phyloP scores from a whole-genome alignment of 2,329 filamentous ascomycete species.

The Aspergillus quadrilineatus region DNA sequence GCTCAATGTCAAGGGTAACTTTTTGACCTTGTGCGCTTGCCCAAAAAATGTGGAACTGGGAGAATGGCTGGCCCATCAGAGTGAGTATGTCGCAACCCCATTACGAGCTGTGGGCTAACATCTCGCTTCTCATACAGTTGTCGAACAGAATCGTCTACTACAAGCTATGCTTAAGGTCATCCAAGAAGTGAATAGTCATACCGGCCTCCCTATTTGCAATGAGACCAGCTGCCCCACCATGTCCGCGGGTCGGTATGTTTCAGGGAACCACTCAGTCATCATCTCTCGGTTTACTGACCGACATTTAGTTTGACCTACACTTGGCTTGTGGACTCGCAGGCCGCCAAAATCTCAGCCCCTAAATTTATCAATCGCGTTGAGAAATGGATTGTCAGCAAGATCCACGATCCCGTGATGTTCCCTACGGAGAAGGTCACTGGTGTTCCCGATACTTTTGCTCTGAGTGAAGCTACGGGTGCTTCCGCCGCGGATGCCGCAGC shows the following conservation, averaged over 20 bases:
- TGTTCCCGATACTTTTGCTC: constrained; percentile 55
- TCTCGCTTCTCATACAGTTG: constrained; percentile 57
- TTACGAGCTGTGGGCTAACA: background rate
- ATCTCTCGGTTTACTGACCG: constrained; percentile 16
- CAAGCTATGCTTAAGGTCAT: constrained; percentile 87
- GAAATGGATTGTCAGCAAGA: constrained; percentile 95
- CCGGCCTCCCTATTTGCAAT: constrained; percentile 77
- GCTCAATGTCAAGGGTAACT: constrained; percentile 94
- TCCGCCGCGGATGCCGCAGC: constrained; percentile 55
- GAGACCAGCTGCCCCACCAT: constrained; percentile 80
- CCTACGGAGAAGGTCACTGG: constrained; percentile 75
- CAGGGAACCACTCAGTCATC: background rate
- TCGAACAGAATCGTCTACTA: constrained; percentile 86
- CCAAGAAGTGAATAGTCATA: constrained; percentile 78
- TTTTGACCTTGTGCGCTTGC: constrained; percentile 89
- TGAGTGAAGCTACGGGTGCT: constrained; percentile 54
- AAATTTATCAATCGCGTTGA: constrained; percentile 96
- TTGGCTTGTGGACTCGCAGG: constrained; percentile 86
- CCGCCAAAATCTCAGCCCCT: constrained; percentile 85
- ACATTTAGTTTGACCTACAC: constrained; percentile 79
- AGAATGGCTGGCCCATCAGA: constrained; percentile 94
- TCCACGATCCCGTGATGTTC: constrained; percentile 85
- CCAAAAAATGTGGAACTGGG: constrained; percentile 91
- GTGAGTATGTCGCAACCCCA: constrained; percentile 51
- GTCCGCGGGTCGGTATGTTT: constrained; percentile 85